Evolutionary conservation across 2,329 filamentous ascomycete species (phyloP).

Genomic region (Monosporascus ibericus): DNA sequence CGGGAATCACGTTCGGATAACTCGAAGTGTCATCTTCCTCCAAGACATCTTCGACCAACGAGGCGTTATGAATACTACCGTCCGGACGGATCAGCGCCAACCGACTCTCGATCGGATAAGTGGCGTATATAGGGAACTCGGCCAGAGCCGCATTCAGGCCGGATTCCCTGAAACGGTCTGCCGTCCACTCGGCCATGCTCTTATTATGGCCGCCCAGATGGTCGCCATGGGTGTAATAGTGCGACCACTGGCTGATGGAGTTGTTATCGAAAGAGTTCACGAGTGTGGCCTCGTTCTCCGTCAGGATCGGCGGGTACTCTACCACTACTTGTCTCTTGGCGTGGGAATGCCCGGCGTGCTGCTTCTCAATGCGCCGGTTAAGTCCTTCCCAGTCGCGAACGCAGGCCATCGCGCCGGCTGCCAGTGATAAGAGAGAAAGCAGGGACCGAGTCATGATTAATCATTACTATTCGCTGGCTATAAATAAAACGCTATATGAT

Average conservation of each 20-base stretch:
- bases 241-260: conserved; percentile 4
- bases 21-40: conserved; percentile 3
- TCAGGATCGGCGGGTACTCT: conserved; percentile 2
- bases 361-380: conserved; percentile 1
- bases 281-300: conserved; percentile 4
- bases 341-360: conserved; percentile 1
- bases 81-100: conserved; percentile 3
- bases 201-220: conserved; percentile 4
- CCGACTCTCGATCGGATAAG: conserved; percentile 4
- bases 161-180: conserved; percentile 1
- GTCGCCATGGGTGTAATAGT: conserved; percentile 7
- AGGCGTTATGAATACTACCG: conserved; percentile 4
- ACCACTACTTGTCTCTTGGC: conserved; percentile 1
- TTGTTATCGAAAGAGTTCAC: conserved; percentile 7
- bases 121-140: conserved; percentile 5
- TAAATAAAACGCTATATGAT: too few species aligned
- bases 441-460: not conserved
- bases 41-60: conserved; percentile 3
- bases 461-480: not conserved
- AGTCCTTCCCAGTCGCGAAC: conserved; percentile 4
- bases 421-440: not conserved
- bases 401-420: not conserved
- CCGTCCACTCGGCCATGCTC: conserved; percentile 6
- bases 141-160: conserved; percentile 2
- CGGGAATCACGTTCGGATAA: conserved; percentile 5